A percentile compares a stretch with the other conserved stretches of the same genome.
Conservation (phyloP, 805 yeast species). For the Zygosaccharomyces rouxii region DNA sequence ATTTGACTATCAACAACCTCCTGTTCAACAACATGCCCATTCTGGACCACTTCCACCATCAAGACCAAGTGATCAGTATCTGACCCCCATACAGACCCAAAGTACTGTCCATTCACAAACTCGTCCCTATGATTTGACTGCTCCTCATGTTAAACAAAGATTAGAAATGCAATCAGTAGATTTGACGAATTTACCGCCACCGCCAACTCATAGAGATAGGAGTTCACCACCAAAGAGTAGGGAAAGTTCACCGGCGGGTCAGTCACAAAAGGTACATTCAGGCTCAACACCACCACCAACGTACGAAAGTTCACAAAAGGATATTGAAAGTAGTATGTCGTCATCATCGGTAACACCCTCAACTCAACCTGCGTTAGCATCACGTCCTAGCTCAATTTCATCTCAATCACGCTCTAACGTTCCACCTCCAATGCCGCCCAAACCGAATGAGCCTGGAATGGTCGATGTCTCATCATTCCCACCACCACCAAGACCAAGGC, state of each 20-base stretch:
- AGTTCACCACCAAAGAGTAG: slow-evolving; percentile 5
- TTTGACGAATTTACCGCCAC: slow-evolving; percentile 24
- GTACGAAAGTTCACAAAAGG: not conserved
- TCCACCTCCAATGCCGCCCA: not conserved
- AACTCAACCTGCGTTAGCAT: not conserved
- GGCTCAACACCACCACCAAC: not conserved
- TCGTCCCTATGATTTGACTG: slow-evolving; percentile 3
- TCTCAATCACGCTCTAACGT: not conserved
- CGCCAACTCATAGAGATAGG: slow-evolving; percentile 31
- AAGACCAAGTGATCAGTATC: not conserved
- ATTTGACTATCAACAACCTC: not conserved
- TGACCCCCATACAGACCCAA: slow-evolving; percentile 5
- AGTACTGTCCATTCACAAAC: slow-evolving; percentile 5
- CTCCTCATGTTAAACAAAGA: not conserved
- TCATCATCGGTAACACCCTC: not conserved
- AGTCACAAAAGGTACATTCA: not conserved
- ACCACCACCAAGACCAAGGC: slow-evolving; percentile 27
- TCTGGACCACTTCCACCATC: slow-evolving; percentile 9
- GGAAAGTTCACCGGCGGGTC: not conserved
- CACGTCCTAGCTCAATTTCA: slow-evolving; percentile 4
- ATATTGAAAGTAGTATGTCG: slow-evolving; percentile 27
- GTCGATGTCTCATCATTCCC: slow-evolving; percentile 17
- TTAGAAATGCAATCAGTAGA: slow-evolving; percentile 16
- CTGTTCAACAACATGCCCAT: slow-evolving; percentile 8
- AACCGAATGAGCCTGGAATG: not conserved